Evolutionary conservation across 331 rosid genomes (phyloP).

Genomic region (Pyrus hybrid): DNA sequence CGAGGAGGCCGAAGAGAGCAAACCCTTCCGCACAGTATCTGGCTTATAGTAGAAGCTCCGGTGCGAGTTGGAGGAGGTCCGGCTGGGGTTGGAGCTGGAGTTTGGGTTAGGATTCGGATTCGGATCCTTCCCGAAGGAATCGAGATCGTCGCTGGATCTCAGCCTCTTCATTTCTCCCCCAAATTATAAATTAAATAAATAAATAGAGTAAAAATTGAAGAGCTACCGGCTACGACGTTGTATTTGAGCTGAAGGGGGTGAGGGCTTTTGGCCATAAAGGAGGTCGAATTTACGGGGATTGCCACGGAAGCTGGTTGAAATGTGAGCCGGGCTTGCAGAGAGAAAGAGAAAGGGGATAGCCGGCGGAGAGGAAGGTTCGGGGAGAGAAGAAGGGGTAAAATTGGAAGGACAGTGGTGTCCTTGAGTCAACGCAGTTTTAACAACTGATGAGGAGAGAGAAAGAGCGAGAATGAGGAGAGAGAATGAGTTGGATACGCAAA

Average conservation of each 20-base stretch:
- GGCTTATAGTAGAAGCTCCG: conserved; percentile 57
- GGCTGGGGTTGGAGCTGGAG: conserved; percentile 13
- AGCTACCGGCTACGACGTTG: background rate
- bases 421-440: conserved; percentile 70
- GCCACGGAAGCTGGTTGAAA: background rate
- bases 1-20: conserved; percentile 44
- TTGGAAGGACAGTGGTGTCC: background rate
- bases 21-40: conserved; percentile 49
- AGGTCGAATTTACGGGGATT: background rate
- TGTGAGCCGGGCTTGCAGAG: background rate
- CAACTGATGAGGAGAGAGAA: conserved; percentile 6
- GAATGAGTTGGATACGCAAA: conserved; percentile 48
- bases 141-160: conserved; percentile 82
- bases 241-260: background rate
- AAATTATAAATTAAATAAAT: background rate
- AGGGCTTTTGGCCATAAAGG: conserved; percentile 15
- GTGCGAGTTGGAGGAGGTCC: conserved; percentile 49
- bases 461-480: conserved; percentile 29
- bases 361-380: background rate
- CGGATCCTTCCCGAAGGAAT: conserved; percentile 56
- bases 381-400: conserved; percentile 3
- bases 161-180: conserved; percentile 66
- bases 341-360: background rate
- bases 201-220: background rate
- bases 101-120: conserved; percentile 11